Base-by-base conservation (phyloP, 2,329 filamentous ascomycete genomes). In the Fusarium metavorans region DNA sequence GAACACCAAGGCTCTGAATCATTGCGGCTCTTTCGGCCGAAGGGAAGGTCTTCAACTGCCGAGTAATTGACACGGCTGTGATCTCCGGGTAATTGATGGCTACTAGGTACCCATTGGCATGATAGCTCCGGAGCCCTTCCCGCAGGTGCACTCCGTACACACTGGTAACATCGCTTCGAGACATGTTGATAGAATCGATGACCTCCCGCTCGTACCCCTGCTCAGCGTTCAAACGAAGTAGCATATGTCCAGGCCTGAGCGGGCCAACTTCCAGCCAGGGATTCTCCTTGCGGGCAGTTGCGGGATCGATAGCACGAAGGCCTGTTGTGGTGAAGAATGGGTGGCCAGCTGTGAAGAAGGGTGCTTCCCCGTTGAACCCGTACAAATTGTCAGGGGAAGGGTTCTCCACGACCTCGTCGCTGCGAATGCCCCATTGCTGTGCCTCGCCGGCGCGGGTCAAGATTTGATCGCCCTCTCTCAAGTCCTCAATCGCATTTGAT, bases 81-180 rank as follows among this genome's bases (percentile, higher is more conserved):
- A 69, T 66, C 57, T 69, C 67, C 4, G 67, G 67, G 30, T 69
- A 69, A 34, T 69, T 69, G 23, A 69, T 23, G 3, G 56, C 16
- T 0, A 69, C 67, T n/a, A 69, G 56, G n/a, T 69, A 67, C 4
- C 67, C 67, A 27, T 69, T 57, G 2, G 63, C 67, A 27, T 69
- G 64, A 11, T 70, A 70, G 45, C 64, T 70, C 25, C 64, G 27
- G 5, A 39, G 34, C 9, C 67, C 67, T n/a, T 70, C 64, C 5
- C 63, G 48, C 1, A 70, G 20, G 18, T 70, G 64, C 3, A 70
- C 30, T 8, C 67, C 58, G 14, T 70, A 63, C 6, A 70, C 64
- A 45, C 13, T 45, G 41, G 11, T 4, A 45, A 23, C 20, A 23
- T 23, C 13, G 41, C 41, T 45, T 45, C 6, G 41, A 14, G 41